Percentiles rank a stretch among this genome's conserved stretches.
Conservation (phyloP, 2,329 filamentous ascomycete genomes). For the Claviceps arundinis region DNA sequence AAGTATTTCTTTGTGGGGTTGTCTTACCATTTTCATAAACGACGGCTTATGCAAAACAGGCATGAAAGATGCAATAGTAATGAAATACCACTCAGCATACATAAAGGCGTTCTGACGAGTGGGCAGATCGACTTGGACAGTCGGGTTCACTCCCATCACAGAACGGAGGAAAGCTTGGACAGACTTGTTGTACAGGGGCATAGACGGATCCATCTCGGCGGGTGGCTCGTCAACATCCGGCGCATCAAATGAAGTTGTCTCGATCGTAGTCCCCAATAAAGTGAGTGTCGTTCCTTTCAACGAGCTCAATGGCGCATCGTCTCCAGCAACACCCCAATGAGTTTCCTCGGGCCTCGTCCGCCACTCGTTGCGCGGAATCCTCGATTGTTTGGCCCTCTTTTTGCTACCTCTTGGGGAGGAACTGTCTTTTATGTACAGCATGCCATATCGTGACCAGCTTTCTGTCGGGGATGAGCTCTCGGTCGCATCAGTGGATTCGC, state of each 20-base stretch:
- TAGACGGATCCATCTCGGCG: slow-evolving; percentile 22
- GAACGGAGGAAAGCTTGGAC: slow-evolving; percentile 57
- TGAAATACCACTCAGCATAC: slow-evolving; percentile 64
- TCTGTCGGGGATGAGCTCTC: slow-evolving; percentile 12
- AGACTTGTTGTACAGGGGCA: slow-evolving; percentile 55
- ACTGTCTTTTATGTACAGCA: slow-evolving; percentile 22
- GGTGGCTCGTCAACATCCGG: slow-evolving; percentile 48
- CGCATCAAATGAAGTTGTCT: slow-evolving; percentile 59
- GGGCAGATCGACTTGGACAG: slow-evolving; percentile 47
- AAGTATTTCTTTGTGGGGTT: neutral
- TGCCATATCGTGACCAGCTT: slow-evolving; percentile 20
- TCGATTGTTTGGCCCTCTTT: slow-evolving; percentile 9
- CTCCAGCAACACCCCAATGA: slow-evolving; percentile 51
- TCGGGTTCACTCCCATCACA: slow-evolving; percentile 45
- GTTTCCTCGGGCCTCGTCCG: slow-evolving; percentile 41
- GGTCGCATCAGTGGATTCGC: slow-evolving; percentile 11
- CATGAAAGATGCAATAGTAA: slow-evolving; percentile 56
- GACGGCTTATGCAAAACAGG: slow-evolving; percentile 67
- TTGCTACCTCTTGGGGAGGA: slow-evolving; percentile 6
- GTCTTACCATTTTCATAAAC: slow-evolving; percentile 52
- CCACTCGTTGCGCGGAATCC: slow-evolving; percentile 20
- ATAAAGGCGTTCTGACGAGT: slow-evolving; percentile 49
- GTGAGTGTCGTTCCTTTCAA: slow-evolving; percentile 67
- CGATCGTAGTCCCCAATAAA: slow-evolving; percentile 66
- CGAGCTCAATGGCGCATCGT: slow-evolving; percentile 53